Evolutionary conservation across 2,329 filamentous ascomycete species (phyloP).

Genomic region (Aspergillus tubingensis): DNA sequence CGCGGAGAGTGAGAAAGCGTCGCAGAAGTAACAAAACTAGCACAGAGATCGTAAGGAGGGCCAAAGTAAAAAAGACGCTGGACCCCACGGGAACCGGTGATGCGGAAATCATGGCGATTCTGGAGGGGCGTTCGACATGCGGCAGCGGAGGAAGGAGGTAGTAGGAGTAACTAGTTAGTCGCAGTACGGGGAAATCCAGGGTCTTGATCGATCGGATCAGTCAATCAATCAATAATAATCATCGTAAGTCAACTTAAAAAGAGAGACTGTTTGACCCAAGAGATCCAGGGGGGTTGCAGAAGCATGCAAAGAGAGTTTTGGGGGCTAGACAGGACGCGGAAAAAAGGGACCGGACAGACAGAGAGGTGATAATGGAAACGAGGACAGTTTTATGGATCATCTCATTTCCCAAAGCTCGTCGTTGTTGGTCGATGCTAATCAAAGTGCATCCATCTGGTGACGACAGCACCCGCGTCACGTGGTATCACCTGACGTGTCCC

Average conservation of each 20-base stretch:
- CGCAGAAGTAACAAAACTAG: slow-evolving; percentile 82
- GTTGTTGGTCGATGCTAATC: slow-evolving; percentile 17
- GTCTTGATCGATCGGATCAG: slow-evolving; percentile 14
- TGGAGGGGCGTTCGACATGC: slow-evolving; percentile 15
- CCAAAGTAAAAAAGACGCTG: slow-evolving; percentile 71
- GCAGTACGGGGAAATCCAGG: slow-evolving; percentile 9
- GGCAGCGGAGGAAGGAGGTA: slow-evolving; percentile 4
- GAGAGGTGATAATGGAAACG: slow-evolving; percentile 11
- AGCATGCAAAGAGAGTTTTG: slow-evolving; percentile 8
- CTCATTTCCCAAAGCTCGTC: slow-evolving; percentile 10
- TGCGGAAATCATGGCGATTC: slow-evolving; percentile 33
- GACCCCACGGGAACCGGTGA: slow-evolving; percentile 67
- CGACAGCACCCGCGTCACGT: slow-evolving; percentile 6
- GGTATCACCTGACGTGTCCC: slow-evolving; percentile 4
- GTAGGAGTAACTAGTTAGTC: too few species aligned
- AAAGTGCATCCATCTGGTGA: slow-evolving; percentile 12
- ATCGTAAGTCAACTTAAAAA: slow-evolving; percentile 13
- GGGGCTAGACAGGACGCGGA: neutral
- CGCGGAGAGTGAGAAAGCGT: slow-evolving; percentile 85
- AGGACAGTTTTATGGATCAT: slow-evolving; percentile 8
- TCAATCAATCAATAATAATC: slow-evolving; percentile 18
- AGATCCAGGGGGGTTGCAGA: slow-evolving; percentile 8
- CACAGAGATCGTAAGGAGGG: slow-evolving; percentile 72
- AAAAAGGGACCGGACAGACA: neutral
- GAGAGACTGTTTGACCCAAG: slow-evolving; percentile 18